phyloP scores from a whole-genome alignment of 208 protist species.

The Borovskyia barvae region DNA sequence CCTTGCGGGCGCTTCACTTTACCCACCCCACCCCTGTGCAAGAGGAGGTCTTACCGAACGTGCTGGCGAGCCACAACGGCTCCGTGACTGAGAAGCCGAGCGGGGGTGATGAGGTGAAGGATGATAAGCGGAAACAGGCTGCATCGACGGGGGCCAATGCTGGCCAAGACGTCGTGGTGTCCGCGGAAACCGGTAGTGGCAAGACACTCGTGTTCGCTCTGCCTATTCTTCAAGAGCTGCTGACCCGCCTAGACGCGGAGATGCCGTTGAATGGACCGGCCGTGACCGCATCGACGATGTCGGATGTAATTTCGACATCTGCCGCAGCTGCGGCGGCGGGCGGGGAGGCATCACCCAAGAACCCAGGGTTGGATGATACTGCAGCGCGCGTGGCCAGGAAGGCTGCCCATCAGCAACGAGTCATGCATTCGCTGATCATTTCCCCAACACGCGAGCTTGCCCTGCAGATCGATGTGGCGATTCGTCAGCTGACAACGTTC shows the following conservation, averaged over 20 bases:
- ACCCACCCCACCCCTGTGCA: slow-evolving; percentile 85
- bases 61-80: slow-evolving; percentile 27
- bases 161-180: slow-evolving; percentile 84
- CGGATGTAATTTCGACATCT: neutral
- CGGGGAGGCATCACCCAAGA: neutral
- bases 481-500: slow-evolving; percentile 61
- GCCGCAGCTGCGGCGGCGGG: neutral
- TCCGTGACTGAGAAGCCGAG: slow-evolving; percentile 8
- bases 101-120: slow-evolving; percentile 7
- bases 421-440: slow-evolving; percentile 94
- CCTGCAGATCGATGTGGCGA: slow-evolving; percentile 93
- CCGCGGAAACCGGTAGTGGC: slow-evolving; percentile 93
- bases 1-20: slow-evolving; percentile 71
- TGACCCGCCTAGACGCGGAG: slow-evolving; percentile 27
- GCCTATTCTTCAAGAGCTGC: slow-evolving; percentile 86
- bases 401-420: slow-evolving; percentile 14
- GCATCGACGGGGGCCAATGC: neutral
- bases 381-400: slow-evolving; percentile 3
- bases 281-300: too few species aligned
- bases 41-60: slow-evolving; percentile 72
- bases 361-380: neutral
- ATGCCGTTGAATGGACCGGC: neutral
- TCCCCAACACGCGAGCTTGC: slow-evolving; percentile 98
- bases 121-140: slow-evolving; percentile 16
- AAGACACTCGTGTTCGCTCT: slow-evolving; percentile 99